Base-by-base conservation (phyloP, 2,329 filamentous ascomycete species). In the Colletotrichum sp. region DNA sequence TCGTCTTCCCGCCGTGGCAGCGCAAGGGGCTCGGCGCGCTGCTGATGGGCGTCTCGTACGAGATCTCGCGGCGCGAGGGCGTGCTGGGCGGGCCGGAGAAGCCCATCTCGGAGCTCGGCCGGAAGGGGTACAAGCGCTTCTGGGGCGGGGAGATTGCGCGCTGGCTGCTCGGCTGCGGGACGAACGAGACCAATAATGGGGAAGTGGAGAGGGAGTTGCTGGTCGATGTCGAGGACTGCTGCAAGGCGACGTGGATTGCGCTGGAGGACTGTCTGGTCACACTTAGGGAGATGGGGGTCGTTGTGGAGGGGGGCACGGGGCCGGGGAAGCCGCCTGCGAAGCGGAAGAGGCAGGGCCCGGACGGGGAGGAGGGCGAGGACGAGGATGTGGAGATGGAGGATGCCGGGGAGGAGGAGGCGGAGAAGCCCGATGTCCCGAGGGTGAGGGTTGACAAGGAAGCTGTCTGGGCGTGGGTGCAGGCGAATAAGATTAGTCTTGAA, bases 1-100 rank as follows among this genome's bases (percentile, higher is more conserved):
- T 98, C 8, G 91, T 98, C 18, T 98, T 98, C 81, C 97, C 97
- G 2, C 97, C 97, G 0, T 98, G 96, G 92, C 96, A 98, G 84
- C 93, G 94, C 77, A 96, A 95, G 78, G 96, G 96, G 2, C 90
- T 98, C 1, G 97, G 97, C 0, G 92, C 95, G 67, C 87, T 98
- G 66, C 89, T 99, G 36, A 98, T 99, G 92, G 96, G 95, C 7
- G 92, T 97, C 4, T 97, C 95, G 48, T 99, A 99, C 84, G 96
- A 97, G 83, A 93, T 99, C 62, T 96, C 96, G 24, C 91, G 93
- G 63, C 91, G 94, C 71, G 96, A 98, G 81, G 92, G 93, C 8
- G 89, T 96, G 58, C 90, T 98, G 32, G 97, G 97, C 43, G 96
- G 97, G 0, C 97, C 97, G 0, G 97, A 99, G 86, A 97, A 97